Percentiles rank a stretch among this genome's conserved stretches.
phyloP scores from a whole-genome alignment of 2,329 filamentous ascomycete genomes.

The Aspergillus persii region DNA sequence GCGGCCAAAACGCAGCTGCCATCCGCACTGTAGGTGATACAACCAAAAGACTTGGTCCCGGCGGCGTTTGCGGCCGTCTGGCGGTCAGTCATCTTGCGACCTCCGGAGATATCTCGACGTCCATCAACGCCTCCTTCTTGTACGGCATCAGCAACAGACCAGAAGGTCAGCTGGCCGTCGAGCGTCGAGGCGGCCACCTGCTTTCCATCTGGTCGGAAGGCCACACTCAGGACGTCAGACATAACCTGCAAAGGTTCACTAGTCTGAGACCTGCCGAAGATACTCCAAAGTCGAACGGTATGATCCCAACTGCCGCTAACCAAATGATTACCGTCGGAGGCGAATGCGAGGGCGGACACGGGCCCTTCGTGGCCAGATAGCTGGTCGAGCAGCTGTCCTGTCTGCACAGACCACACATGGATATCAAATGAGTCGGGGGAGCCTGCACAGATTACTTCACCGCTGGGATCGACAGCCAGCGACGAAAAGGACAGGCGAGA shows the following conservation, averaged over 20 bases:
- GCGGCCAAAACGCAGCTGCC: constrained; percentile 85
- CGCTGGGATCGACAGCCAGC: constrained; percentile 93
- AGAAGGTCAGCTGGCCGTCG: constrained; percentile 92
- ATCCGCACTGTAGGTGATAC: constrained; percentile 87
- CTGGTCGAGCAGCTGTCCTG: constrained; percentile 87
- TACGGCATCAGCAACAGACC: constrained; percentile 83
- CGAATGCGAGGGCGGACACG: constrained; percentile 82
- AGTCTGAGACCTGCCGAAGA: constrained; percentile 90
- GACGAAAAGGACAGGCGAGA: constrained; percentile 89
- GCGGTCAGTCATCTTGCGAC: constrained; percentile 82
- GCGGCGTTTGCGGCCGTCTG: constrained; percentile 86
- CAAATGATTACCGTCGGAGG: constrained; percentile 77
- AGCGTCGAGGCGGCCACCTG: constrained; percentile 90
- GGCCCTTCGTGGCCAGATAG: constrained; percentile 92
- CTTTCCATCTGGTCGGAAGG: constrained; percentile 83
- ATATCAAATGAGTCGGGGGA: constrained; percentile 96
- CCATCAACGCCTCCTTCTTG: constrained; percentile 86
- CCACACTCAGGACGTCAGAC: constrained; percentile 82
- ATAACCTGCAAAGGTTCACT: constrained; percentile 91
- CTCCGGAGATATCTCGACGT: constrained; percentile 86
- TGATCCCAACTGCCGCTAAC: constrained; percentile 96
- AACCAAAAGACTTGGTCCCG: constrained; percentile 85
- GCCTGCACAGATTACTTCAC: constrained; percentile 92
- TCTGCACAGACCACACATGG: constrained; percentile 98
- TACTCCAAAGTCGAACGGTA: constrained; percentile 92